A percentile compares a stretch with the other conserved stretches of the same genome.
phyloP scores from a whole-genome alignment of 2,329 filamentous ascomycete genomes.

The Dryadomyces quercus-mongolicae region DNA sequence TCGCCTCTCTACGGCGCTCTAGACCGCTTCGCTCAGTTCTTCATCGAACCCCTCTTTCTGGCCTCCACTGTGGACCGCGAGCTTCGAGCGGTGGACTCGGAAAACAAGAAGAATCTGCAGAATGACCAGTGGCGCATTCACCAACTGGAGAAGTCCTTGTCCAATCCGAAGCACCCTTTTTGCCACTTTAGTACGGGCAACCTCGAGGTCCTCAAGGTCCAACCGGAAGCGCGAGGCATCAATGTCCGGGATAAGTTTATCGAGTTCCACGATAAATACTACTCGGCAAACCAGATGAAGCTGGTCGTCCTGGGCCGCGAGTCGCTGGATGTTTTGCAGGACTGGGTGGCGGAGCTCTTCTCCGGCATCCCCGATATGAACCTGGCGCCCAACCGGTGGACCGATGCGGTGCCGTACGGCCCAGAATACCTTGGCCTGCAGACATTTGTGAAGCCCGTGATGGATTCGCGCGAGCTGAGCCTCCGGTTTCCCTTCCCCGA shows the following conservation, averaged over 20 bases:
- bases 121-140: slow-evolving; percentile 79
- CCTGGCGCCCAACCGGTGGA: slow-evolving; percentile 48
- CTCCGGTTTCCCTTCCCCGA: slow-evolving; percentile 78
- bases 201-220: slow-evolving; percentile 71
- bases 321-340: slow-evolving; percentile 66
- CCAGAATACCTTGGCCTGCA: slow-evolving; percentile 47
- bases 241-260: slow-evolving; percentile 88
- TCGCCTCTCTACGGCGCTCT: slow-evolving; percentile 65
- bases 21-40: slow-evolving; percentile 90
- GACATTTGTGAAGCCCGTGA: slow-evolving; percentile 81
- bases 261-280: slow-evolving; percentile 78
- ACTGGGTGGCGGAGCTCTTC: slow-evolving; percentile 77
- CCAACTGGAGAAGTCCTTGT: slow-evolving; percentile 79
- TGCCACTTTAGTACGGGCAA: slow-evolving; percentile 90
- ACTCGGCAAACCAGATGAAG: slow-evolving; percentile 92
- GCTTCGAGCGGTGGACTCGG: slow-evolving; percentile 79
- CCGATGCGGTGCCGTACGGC: slow-evolving; percentile 35
- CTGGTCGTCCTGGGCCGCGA: slow-evolving; percentile 77
- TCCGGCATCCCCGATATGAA: slow-evolving; percentile 72
- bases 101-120: slow-evolving; percentile 96
- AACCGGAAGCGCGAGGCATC: slow-evolving; percentile 65
- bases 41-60: slow-evolving; percentile 77
- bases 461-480: slow-evolving; percentile 71
- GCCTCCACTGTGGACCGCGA: slow-evolving; percentile 78
- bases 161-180: slow-evolving; percentile 77